Conservation (phyloP, 768 basidiomycete genomes). For the Kwoniella heveanensis region DNA sequence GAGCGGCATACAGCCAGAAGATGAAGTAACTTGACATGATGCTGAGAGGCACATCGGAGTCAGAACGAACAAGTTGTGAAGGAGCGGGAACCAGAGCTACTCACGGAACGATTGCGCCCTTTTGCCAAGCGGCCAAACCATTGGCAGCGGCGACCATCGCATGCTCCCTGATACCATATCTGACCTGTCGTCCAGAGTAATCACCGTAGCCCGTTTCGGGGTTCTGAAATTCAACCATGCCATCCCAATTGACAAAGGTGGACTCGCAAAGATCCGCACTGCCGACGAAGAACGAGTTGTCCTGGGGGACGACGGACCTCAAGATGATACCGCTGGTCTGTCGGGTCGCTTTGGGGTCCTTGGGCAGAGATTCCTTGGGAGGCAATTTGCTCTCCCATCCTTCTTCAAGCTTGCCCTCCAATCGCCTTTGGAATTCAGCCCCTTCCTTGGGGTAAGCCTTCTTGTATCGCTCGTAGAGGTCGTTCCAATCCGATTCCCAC, state of each 20-base stretch:
- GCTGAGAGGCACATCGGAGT: no score
- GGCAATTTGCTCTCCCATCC: slow-evolving; percentile 44
- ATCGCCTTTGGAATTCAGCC: slow-evolving; percentile 35
- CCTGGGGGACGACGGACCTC: slow-evolving; percentile 38
- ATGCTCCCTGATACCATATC: slow-evolving; percentile 54
- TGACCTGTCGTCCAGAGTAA: slow-evolving; percentile 51
- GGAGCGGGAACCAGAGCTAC: slow-evolving; percentile 1
- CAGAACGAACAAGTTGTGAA: no score
- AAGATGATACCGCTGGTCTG: slow-evolving; percentile 47
- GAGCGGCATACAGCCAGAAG: slow-evolving; percentile 55
- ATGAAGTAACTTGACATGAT: slow-evolving; percentile 56
- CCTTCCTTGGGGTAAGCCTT: slow-evolving; percentile 35
- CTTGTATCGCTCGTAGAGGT: slow-evolving; percentile 32
- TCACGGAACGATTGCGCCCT: slow-evolving; percentile 54
- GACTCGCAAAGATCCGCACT: slow-evolving; percentile 51
- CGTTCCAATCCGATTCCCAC: slow-evolving; percentile 46
- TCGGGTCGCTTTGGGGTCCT: slow-evolving; percentile 37
- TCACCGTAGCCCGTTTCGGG: slow-evolving; percentile 50
- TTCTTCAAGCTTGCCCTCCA: slow-evolving; percentile 41
- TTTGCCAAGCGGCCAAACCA: slow-evolving; percentile 53
- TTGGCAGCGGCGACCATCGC: slow-evolving; percentile 53
- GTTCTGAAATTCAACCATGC: slow-evolving; percentile 51
- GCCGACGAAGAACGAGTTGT: slow-evolving; percentile 44
- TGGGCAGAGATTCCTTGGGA: slow-evolving; percentile 36
- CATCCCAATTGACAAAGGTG: slow-evolving; percentile 50